Evolutionary conservation across 768 basidiomycete species (phyloP), one percentile per base, ranked within the genome.

Genomic region (Sporobolomyces roseus): DNA sequence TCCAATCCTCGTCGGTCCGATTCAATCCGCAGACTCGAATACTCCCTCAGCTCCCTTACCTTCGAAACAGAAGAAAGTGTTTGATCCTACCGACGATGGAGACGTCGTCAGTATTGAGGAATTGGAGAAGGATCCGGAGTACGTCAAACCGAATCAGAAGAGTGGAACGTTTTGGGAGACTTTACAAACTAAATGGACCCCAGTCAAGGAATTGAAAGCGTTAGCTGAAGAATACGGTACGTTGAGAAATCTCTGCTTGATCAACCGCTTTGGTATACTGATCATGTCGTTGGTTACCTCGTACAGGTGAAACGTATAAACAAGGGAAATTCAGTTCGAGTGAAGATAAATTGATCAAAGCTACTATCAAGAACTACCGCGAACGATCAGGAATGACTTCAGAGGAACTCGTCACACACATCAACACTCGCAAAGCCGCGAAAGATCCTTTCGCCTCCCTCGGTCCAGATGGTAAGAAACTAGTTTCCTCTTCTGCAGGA

Each of bases 261-360:
- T n/a, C n/a, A n/a, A n/a, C n/a, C n/a, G n/a, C n/a, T n/a, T n/a
- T n/a, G n/a, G n/a, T n/a, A n/a, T n/a, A n/a, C n/a, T n/a, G n/a
- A n/a, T 8, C 3, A 52, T 61, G 21, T 1, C 21, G 21, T 32
- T 17, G n/a, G 3, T 9, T 60, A 74, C n/a, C n/a, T n/a, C n/a
- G n/a, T n/a, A n/a, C n/a, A n/a, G 73, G 66, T 64, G 36, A 66
- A 33, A 61, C 56, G 27, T 66, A 66, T 59, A 53, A 61, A 27
- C 38, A 49, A 16, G 74, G 74, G 53, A 67, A 70, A 38, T 75
- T 69, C 61, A 46, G 59, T 1, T 38, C 25, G n/a, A 25, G 46
- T 32, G 74, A 75, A 53, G 74, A 75, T 67, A 50, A 29, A 3
- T 32, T 58, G 33, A 53, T 75, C 43, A 30, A 25, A 36, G 35